Percentiles rank a stretch among this genome's conserved stretches.
Conservation (phyloP, 495 filamentous ascomycete species). For the Durotheca rogersii region DNA sequence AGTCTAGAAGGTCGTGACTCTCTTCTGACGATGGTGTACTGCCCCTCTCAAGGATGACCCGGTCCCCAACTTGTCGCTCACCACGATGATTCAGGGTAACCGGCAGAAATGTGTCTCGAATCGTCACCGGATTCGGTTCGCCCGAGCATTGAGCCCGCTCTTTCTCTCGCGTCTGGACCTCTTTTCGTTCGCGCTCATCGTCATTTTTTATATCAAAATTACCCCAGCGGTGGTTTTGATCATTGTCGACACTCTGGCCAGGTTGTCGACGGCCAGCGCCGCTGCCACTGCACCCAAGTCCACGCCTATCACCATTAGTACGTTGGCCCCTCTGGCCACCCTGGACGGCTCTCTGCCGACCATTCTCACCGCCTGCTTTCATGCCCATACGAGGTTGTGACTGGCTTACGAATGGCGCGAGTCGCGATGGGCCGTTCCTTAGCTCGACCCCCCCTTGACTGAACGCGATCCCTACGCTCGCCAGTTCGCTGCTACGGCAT, state of each 20-base stretch:
- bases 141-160: neutral
- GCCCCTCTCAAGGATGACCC: neutral
- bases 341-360: neutral
- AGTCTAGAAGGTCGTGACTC: conserved; percentile 11
- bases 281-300: conserved; percentile 3
- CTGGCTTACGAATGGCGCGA: conserved; percentile 16
- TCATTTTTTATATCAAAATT: conserved; percentile 21
- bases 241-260: neutral
- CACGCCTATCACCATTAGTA: neutral
- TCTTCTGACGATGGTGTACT: conserved; percentile 4
- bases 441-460: neutral
- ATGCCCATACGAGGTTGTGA: conserved; percentile 1
- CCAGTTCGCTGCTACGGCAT: conserved; percentile 25
- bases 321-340: neutral
- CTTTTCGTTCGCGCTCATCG: conserved; percentile 12
- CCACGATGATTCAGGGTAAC: conserved; percentile 22
- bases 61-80: conserved; percentile 16
- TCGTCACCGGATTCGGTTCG: neutral
- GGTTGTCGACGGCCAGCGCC: too few relatives aligned
- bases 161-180: neutral
- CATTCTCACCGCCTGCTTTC: neutral
- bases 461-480: neutral
- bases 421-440: neutral
- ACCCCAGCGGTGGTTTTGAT: conserved; percentile 6
- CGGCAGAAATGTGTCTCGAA: conserved; percentile 25